Percentiles rank a stretch among this genome's conserved stretches.
Evolutionary conservation across 768 basidiomycete species (phyloP).

Genomic region (Gymnopilus dilepis): DNA sequence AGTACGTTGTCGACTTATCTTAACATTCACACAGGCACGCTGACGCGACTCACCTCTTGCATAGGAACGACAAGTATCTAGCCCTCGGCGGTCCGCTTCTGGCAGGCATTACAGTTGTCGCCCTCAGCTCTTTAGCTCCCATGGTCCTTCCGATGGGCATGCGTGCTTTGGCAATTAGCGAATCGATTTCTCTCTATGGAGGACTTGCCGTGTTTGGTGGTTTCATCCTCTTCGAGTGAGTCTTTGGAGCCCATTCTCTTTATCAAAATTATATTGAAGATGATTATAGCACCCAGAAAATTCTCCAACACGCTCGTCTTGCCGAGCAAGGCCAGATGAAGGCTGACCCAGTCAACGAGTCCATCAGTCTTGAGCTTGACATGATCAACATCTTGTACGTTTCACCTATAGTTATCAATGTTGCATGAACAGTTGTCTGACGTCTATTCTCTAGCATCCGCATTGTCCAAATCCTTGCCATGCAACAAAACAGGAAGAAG

Average conservation of each 20-base stretch:
- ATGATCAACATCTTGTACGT: slow-evolving; percentile 90
- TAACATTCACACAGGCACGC: background rate
- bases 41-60: background rate
- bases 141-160: slow-evolving; percentile 87
- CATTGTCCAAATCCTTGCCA: slow-evolving; percentile 77
- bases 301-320: slow-evolving; percentile 75
- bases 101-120: slow-evolving; percentile 88
- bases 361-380: slow-evolving; percentile 80
- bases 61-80: slow-evolving; percentile 79
- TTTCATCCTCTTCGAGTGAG: slow-evolving; percentile 87
- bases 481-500: slow-evolving; percentile 66
- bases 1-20: slow-evolving; percentile 36
- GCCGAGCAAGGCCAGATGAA: slow-evolving; percentile 70
- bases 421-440: background rate
- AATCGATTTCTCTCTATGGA: slow-evolving; percentile 84
- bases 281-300: slow-evolving; percentile 90
- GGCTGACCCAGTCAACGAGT: slow-evolving; percentile 78
- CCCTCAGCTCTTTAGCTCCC: slow-evolving; percentile 84
- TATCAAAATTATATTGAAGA: too few relatives aligned
- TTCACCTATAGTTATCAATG: background rate
- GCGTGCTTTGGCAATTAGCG: slow-evolving; percentile 75
- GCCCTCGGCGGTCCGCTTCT: slow-evolving; percentile 88
- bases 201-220: slow-evolving; percentile 88
- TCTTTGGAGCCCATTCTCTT: background rate
- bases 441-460: slow-evolving; percentile 58